Conservation (phyloP, 2,329 filamentous ascomycete genomes). For the Calonectria naviculata region DNA sequence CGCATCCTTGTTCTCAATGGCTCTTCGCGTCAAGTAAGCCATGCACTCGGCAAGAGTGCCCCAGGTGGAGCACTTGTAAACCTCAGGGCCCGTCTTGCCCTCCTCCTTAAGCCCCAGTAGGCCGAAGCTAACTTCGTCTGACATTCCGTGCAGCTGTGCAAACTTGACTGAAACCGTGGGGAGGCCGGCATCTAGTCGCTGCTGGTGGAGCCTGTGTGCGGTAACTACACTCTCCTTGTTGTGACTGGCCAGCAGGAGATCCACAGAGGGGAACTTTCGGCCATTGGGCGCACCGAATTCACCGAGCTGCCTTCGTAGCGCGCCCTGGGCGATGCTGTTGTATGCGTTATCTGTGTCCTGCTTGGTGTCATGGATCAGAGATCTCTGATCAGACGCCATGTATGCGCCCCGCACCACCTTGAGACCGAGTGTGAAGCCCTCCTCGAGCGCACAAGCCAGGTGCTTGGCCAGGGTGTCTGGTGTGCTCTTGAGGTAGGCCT, state of each 20-base stretch:
- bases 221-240: constrained; percentile 56
- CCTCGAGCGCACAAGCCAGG: constrained; percentile 55
- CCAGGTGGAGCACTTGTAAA: constrained; percentile 55
- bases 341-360: constrained; percentile 64
- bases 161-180: constrained; percentile 54
- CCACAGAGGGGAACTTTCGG: constrained; percentile 54
- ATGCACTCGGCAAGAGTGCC: constrained; percentile 52
- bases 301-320: constrained; percentile 53
- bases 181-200: constrained; percentile 48
- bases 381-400: constrained; percentile 59
- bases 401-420: constrained; percentile 70
- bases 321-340: constrained; percentile 58
- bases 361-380: constrained; percentile 64
- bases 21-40: constrained; percentile 49
- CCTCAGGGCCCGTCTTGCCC: constrained; percentile 38
- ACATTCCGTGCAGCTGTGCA: constrained; percentile 68
- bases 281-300: constrained; percentile 50
- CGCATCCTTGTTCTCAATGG: constrained; percentile 53
- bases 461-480: constrained; percentile 55
- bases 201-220: constrained; percentile 56
- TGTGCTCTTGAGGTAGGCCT: constrained; percentile 65
- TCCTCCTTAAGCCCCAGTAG: constrained; percentile 53
- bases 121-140: constrained; percentile 64
- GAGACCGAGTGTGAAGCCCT: constrained; percentile 63
- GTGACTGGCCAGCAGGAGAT: constrained; percentile 65